A percentile compares a stretch with the other conserved stretches of the same genome.
Conservation (phyloP, 1,139 yeast species). For the Scheffersomyces segobiensis region DNA sequence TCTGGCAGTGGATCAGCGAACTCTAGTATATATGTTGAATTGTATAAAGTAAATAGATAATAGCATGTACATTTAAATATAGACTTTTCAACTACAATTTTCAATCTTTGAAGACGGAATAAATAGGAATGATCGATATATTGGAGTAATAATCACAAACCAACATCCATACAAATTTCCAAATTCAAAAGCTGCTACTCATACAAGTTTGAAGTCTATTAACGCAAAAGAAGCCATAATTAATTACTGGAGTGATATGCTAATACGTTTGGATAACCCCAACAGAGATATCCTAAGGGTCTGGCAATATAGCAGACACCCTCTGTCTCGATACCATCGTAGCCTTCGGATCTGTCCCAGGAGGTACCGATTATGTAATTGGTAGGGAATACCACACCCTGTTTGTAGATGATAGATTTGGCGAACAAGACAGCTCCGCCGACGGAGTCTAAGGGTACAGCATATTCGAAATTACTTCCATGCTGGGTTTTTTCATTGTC, state of each 20-base stretch:
- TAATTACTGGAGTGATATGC: slow-evolving; percentile 17
- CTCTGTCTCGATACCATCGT: slow-evolving; percentile 56
- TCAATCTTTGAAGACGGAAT: no score
- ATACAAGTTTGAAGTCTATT: not conserved
- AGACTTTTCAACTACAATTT: not conserved
- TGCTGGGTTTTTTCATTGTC: slow-evolving; percentile 16
- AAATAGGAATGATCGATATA: no score
- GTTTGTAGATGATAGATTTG: slow-evolving; percentile 40
- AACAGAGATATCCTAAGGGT: slow-evolving; percentile 44
- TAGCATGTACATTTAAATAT: not conserved
- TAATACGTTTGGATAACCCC: slow-evolving; percentile 42
- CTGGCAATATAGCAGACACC: slow-evolving; percentile 51
- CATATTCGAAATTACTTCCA: slow-evolving; percentile 13
- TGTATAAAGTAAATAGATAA: not conserved
- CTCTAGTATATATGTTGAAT: not conserved
- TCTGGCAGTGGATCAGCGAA: slow-evolving; percentile 85
- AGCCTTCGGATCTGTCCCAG: slow-evolving; percentile 50
- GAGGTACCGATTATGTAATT: slow-evolving; percentile 47
- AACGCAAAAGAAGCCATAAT: not conserved
- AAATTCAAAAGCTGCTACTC: not conserved
- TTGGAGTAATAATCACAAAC: no score
- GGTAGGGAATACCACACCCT: slow-evolving; percentile 49
- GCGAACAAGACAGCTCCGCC: slow-evolving; percentile 52
- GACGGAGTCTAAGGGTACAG: slow-evolving; percentile 43
- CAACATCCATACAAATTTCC: no score